Conservation (phyloP, 257 asterid genomes). For the Nicotiana benthamiana region DNA sequence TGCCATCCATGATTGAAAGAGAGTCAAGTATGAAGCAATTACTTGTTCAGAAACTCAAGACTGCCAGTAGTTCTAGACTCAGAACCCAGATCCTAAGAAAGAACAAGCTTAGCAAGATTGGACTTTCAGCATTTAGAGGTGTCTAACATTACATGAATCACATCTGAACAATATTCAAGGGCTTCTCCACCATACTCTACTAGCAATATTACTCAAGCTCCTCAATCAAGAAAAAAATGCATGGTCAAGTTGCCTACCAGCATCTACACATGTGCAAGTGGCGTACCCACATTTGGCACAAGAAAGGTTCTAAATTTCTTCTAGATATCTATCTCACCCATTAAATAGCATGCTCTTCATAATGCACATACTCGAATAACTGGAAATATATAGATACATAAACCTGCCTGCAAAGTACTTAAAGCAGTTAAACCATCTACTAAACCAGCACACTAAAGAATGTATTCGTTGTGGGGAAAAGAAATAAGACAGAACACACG, state of each 20-base stretch:
- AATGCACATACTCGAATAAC: background rate
- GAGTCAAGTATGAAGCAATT: conserved; percentile 7
- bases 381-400: background rate
- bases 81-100: conserved; percentile 24
- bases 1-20: background rate
- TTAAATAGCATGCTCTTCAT: background rate
- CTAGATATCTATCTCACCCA: background rate
- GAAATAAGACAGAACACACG: background rate
- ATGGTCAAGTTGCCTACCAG: background rate
- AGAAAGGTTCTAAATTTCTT: background rate
- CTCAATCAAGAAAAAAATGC: background rate
- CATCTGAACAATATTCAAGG: background rate
- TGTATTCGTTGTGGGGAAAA: background rate
- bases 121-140: background rate
- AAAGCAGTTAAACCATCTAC: background rate
- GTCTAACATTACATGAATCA: background rate
- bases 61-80: conserved; percentile 80
- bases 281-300: background rate
- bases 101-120: background rate
- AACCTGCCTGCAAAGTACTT: background rate
- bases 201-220: background rate
- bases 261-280: background rate
- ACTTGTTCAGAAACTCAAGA: conserved; percentile 86
- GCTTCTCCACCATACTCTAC: background rate
- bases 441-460: background rate